Evolutionary conservation across 352 stramenopile species (phyloP).

Genomic region (Hyaloperonospora brassicae): DNA sequence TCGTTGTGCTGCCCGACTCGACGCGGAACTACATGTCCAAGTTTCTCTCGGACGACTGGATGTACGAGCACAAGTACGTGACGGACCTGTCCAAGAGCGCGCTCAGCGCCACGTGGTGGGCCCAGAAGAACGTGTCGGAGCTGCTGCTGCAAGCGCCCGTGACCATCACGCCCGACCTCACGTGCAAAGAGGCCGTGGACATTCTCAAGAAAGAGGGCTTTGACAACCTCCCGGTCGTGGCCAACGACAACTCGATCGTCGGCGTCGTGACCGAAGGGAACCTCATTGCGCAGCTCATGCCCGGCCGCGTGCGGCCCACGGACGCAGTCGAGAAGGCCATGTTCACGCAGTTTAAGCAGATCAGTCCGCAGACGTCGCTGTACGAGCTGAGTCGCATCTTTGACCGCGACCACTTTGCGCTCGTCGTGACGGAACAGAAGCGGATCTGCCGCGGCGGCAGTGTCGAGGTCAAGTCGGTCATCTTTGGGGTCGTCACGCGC

Average conservation of each 20-base stretch:
- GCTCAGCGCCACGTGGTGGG: slow-evolving; percentile 91
- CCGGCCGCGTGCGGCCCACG: slow-evolving; percentile 78
- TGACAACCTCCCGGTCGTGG: slow-evolving; percentile 71
- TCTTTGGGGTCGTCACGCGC: slow-evolving; percentile 92
- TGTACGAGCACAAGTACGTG: slow-evolving; percentile 82
- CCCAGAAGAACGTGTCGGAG: slow-evolving; percentile 87
- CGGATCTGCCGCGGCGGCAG: slow-evolving; percentile 75
- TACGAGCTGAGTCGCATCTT: slow-evolving; percentile 91
- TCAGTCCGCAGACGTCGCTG: slow-evolving; percentile 86
- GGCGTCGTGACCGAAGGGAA: slow-evolving; percentile 95
- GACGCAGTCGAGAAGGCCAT: slow-evolving; percentile 88
- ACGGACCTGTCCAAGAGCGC: slow-evolving; percentile 65
- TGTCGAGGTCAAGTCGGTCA: slow-evolving; percentile 78
- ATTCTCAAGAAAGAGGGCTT: slow-evolving; percentile 91
- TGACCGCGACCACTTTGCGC: slow-evolving; percentile 93
- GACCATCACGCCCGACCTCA: slow-evolving; percentile 86
- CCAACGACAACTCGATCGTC: slow-evolving; percentile 84
- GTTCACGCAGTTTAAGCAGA: slow-evolving; percentile 95
- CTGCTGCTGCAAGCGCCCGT: slow-evolving; percentile 84
- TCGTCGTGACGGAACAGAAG: slow-evolving; percentile 91
- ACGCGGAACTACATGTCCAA: slow-evolving; percentile 99
- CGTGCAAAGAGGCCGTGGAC: slow-evolving; percentile 91
- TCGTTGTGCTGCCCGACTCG: slow-evolving; percentile 93
- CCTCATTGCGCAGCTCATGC: slow-evolving; percentile 89
- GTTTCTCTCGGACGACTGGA: slow-evolving; percentile 94